These are phyloP conservation scores for Globisporangium perplexum DNA, from an alignment of 352 stramenopile species.

Conservation along the genomic window DNA sequence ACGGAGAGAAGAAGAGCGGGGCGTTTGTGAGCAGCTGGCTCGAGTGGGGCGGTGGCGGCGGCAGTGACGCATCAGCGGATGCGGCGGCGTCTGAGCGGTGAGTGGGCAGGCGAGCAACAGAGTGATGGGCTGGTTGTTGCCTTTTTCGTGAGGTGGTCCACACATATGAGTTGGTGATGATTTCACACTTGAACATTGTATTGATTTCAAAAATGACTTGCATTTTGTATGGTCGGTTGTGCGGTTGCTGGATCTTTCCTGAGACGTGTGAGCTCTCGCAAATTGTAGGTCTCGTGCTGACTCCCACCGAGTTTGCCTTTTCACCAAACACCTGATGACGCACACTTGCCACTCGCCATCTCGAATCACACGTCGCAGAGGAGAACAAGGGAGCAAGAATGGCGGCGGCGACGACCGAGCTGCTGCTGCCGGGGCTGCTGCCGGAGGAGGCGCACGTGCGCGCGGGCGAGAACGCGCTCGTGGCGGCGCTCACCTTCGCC, in stretches of 20 bases:
- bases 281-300: neutral
- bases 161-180: neutral
- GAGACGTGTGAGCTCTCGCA: neutral
- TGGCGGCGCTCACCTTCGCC: constrained; percentile 49
- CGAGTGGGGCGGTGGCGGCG: neutral
- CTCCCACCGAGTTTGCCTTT: neutral
- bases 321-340: neutral
- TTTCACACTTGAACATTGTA: neutral
- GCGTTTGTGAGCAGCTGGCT: constrained; percentile 10
- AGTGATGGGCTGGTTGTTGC: neutral
- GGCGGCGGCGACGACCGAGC: neutral
- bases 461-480: constrained; percentile 53
- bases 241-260: neutral
- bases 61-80: too few relatives aligned
- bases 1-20: neutral
- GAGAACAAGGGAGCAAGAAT: neutral
- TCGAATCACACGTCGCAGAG: neutral
- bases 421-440: constrained; percentile 30
- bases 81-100: neutral
- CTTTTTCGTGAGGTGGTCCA: neutral
- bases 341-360: neutral
- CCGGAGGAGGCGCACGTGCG: constrained; percentile 57
- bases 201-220: neutral
- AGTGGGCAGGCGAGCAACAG: neutral
- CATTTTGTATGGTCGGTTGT: neutral